phyloP scores from a whole-genome alignment of 352 stramenopile genomes.

The Blastocystis sp. region DNA sequence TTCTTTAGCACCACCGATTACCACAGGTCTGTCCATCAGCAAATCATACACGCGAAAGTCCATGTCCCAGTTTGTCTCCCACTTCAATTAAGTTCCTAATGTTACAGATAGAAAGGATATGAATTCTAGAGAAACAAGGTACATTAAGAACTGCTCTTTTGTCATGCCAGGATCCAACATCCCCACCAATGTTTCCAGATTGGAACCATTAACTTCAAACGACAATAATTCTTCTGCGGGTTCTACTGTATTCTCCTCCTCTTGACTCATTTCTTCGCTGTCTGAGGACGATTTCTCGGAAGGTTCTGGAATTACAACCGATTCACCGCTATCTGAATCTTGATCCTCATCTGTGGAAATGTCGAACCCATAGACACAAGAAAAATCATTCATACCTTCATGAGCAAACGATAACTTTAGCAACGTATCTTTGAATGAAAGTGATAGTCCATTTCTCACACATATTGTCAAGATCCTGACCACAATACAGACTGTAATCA shows the following conservation, averaged over 20 bases:
- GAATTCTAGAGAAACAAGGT: conserved; percentile 11
- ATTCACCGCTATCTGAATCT: not conserved
- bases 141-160: conserved; percentile 9
- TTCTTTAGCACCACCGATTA: not conserved
- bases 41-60: conserved; percentile 28
- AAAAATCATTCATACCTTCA: not conserved
- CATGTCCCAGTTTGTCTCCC: conserved; percentile 29
- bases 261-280: conserved; percentile 24
- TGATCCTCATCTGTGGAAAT: not conserved
- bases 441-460: not conserved
- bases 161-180: conserved; percentile 2
- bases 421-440: not conserved
- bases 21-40: conserved; percentile 5
- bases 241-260: not conserved
- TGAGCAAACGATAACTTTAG: conserved; percentile 7
- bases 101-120: conserved; percentile 20
- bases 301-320: not conserved
- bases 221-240: not conserved
- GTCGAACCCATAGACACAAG: not conserved
- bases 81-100: not conserved
- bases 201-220: not conserved
- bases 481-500: conserved; percentile 6
- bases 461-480: conserved; percentile 18
- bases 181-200: not conserved
- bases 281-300: not conserved